These are phyloP conservation scores for Lepidium africanum DNA, from an alignment of 345 rosid species.

Conservation along the genomic window DNA sequence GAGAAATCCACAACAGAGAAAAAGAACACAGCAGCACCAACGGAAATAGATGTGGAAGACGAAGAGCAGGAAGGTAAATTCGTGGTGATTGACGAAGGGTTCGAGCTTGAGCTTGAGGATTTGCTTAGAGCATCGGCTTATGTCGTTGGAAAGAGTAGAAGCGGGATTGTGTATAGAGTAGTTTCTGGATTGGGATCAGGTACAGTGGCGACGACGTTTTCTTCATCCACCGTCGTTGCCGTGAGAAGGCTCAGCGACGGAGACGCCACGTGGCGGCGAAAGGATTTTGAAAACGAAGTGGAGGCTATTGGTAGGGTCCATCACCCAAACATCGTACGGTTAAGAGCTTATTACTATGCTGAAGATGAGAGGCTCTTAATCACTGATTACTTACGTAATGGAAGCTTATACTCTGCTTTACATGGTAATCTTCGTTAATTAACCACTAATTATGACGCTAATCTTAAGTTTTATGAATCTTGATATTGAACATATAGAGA, in stretches of 20 bases:
- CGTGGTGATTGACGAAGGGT: slow-evolving; percentile 67
- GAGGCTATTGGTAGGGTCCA: slow-evolving; percentile 63
- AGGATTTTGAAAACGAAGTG: slow-evolving; percentile 80
- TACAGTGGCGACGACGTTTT: slow-evolving; percentile 25
- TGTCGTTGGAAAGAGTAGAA: slow-evolving; percentile 82
- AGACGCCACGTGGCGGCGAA: slow-evolving; percentile 58
- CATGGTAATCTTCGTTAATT: slow-evolving; percentile 42
- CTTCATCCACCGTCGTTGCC: slow-evolving; percentile 43
- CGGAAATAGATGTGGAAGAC: slow-evolving; percentile 28
- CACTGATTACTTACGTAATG: slow-evolving; percentile 71
- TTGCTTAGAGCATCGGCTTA: slow-evolving; percentile 89
- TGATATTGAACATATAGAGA: neutral
- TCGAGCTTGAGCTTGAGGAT: slow-evolving; percentile 75
- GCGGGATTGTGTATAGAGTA: slow-evolving; percentile 87
- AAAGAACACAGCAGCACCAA: slow-evolving; percentile 12
- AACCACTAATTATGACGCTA: neutral
- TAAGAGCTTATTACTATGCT: slow-evolving; percentile 82
- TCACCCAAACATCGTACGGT: slow-evolving; percentile 73
- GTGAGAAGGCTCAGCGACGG: slow-evolving; percentile 84
- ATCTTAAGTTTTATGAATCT: neutral
- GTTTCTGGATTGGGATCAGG: slow-evolving; percentile 55
- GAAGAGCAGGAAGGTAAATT: slow-evolving; percentile 59
- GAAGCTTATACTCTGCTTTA: slow-evolving; percentile 67
- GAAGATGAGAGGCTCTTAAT: slow-evolving; percentile 76
- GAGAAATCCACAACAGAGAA: slow-evolving; percentile 31